Evolutionary conservation across 257 asterid genomes (phyloP).

Genomic region (Plectranthus barbatus): DNA sequence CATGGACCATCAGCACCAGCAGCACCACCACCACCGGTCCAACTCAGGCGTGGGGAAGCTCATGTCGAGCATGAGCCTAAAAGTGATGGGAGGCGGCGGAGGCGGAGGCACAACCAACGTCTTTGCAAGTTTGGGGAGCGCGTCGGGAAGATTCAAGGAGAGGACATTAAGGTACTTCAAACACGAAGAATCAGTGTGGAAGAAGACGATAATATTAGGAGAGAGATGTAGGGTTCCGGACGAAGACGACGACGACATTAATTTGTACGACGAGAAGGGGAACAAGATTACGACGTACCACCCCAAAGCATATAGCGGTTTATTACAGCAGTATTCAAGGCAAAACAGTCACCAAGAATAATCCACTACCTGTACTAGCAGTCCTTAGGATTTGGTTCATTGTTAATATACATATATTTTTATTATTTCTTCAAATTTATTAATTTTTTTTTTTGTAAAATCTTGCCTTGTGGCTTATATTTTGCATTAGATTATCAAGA

Average conservation of each 20-base stretch:
- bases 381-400: too few species aligned
- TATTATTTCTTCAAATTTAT: too few species aligned
- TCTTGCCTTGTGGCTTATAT: background rate
- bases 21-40: conserved; percentile 23
- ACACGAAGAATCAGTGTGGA: conserved; percentile 83
- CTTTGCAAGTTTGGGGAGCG: too few species aligned
- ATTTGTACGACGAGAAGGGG: conserved; percentile 64
- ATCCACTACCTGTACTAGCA: too few species aligned
- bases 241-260: conserved; percentile 37
- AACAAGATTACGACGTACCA: conserved; percentile 50
- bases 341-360: too few species aligned
- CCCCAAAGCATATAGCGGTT: conserved; percentile 29
- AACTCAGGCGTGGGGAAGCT: conserved; percentile 29
- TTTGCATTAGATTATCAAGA: too few species aligned
- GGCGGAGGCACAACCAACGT: background rate
- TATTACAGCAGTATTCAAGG: conserved; percentile 16
- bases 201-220: conserved; percentile 77
- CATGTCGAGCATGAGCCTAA: conserved; percentile 44
- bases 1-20: too few species aligned
- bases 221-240: conserved; percentile 74
- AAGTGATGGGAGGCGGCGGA: conserved; percentile 18
- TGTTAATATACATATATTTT: too few species aligned
- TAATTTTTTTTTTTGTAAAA: background rate
- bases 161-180: conserved; percentile 24
- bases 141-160: conserved; percentile 16